Conservation (phyloP, 805 yeast species). For the Saturnispora gosingensis region DNA sequence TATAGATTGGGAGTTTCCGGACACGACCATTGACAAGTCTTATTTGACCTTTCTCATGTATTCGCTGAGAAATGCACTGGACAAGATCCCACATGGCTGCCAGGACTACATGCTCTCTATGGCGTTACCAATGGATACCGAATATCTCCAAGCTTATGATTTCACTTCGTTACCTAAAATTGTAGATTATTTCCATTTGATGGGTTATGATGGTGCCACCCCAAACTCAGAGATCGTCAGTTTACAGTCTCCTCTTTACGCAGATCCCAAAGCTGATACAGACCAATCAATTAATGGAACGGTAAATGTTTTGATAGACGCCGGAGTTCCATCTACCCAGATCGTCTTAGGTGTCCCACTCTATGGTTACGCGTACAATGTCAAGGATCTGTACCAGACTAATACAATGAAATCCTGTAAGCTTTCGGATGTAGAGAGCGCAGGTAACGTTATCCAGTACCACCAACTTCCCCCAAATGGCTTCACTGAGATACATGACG, state of each 20-base stretch:
- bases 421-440: conserved; percentile 5
- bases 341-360: conserved; percentile 79
- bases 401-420: neutral
- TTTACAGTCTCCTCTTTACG: conserved; percentile 62
- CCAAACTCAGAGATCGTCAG: conserved; percentile 56
- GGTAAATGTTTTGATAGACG: conserved; percentile 33
- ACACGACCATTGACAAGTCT: conserved; percentile 32
- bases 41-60: conserved; percentile 36
- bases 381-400: conserved; percentile 7
- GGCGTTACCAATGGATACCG: conserved; percentile 66
- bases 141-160: conserved; percentile 34
- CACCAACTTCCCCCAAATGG: conserved; percentile 18
- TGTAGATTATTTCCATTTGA: conserved; percentile 69
- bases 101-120: conserved; percentile 38
- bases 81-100: conserved; percentile 24
- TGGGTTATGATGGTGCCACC: conserved; percentile 88
- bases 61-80: conserved; percentile 6
- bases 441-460: conserved; percentile 21
- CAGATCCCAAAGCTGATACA: conserved; percentile 5
- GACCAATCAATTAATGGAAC: conserved; percentile 26
- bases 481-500: conserved; percentile 42
- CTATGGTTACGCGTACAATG: conserved; percentile 47
- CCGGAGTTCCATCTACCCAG: conserved; percentile 19
- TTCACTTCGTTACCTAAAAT: conserved; percentile 47
- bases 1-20: conserved; percentile 91